Percentiles rank a stretch among this genome's conserved stretches.
phyloP scores from a whole-genome alignment of 2,329 filamentous ascomycete species.

The Mollisiaceae sp. region DNA sequence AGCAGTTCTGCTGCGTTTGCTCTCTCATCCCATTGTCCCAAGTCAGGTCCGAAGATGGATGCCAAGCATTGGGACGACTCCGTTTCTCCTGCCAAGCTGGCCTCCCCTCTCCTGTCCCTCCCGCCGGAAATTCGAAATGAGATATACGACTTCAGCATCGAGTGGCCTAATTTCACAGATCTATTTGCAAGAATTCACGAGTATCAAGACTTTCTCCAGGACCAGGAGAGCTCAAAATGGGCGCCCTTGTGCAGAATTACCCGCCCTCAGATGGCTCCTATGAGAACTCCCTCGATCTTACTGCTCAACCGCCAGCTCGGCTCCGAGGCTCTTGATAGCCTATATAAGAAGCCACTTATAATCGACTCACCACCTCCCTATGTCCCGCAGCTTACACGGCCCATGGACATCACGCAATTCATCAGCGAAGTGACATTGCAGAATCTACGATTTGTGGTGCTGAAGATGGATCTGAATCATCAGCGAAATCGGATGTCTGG shows the following conservation, averaged over 20 bases:
- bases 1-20: not conserved
- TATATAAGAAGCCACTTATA: constrained; percentile 40
- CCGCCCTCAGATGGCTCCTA: not conserved
- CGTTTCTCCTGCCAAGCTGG: not conserved
- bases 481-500: not conserved
- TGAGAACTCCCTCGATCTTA: constrained; percentile 41
- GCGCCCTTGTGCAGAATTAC: not conserved
- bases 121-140: constrained; percentile 23
- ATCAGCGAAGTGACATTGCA: constrained; percentile 29
- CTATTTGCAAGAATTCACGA: constrained; percentile 8
- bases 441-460: constrained; percentile 26
- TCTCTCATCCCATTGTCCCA: not conserved
- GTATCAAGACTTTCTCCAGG: not conserved
- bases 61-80: not conserved
- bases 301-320: constrained; percentile 44
- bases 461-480: constrained; percentile 25
- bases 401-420: constrained; percentile 32
- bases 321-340: constrained; percentile 38
- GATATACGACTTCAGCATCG: constrained; percentile 25
- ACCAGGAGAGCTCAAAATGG: not conserved
- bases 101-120: constrained; percentile 18
- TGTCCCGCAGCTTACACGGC: constrained; percentile 17
- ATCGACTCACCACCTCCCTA: constrained; percentile 31
- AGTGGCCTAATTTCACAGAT: constrained; percentile 19
- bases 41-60: not conserved